Conservation (phyloP, 305 asterid genomes). For the Fraxinus paxiana region DNA sequence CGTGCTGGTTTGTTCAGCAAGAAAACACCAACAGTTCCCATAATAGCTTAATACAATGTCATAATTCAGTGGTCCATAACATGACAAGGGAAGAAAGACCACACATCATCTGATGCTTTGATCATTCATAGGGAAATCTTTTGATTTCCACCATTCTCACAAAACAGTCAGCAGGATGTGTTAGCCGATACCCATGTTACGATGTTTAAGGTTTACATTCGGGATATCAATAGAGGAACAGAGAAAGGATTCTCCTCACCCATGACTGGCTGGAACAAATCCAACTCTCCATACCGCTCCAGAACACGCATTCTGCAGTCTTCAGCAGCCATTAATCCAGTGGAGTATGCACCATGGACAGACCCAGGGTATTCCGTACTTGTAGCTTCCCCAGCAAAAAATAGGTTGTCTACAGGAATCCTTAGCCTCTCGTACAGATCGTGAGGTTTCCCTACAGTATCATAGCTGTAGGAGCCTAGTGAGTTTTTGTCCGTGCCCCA, state of each 20-base stretch:
- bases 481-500: slow-evolving; percentile 86
- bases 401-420: slow-evolving; percentile 84
- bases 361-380: slow-evolving; percentile 87
- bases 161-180: slow-evolving; percentile 29
- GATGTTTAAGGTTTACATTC: slow-evolving; percentile 38
- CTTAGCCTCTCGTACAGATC: slow-evolving; percentile 79
- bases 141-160: slow-evolving; percentile 27
- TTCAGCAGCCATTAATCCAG: slow-evolving; percentile 94
- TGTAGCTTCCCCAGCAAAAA: slow-evolving; percentile 97
- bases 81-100: slow-evolving; percentile 2
- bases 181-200: background rate
- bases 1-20: background rate
- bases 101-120: slow-evolving; percentile 28
- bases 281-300: slow-evolving; percentile 87
- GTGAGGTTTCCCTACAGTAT: slow-evolving; percentile 77
- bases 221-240: slow-evolving; percentile 39
- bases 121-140: slow-evolving; percentile 32
- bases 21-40: background rate
- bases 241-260: slow-evolving; percentile 24
- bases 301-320: slow-evolving; percentile 96
- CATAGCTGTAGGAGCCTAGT: slow-evolving; percentile 91
- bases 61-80: background rate
- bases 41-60: background rate
- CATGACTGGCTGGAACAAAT: slow-evolving; percentile 75
- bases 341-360: slow-evolving; percentile 90